Evolutionary conservation across 306 rosid genomes (phyloP).

Genomic region (Dryas octopetala): DNA sequence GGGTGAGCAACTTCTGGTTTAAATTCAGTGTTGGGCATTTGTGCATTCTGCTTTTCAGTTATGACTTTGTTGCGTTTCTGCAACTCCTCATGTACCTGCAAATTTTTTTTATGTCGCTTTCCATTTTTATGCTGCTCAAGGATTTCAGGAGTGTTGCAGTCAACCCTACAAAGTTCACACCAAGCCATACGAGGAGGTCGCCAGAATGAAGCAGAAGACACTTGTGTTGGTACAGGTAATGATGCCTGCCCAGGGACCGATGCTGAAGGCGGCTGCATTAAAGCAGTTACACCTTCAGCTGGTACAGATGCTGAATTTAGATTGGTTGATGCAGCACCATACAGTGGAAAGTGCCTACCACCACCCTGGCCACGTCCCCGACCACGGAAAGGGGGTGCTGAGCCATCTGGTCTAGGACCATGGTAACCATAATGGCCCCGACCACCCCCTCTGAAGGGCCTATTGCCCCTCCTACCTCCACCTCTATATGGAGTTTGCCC

Average conservation of each 20-base stretch:
- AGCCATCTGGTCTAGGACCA: slow-evolving; percentile 33
- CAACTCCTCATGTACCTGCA: slow-evolving; percentile 58
- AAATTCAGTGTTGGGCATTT: slow-evolving; percentile 45
- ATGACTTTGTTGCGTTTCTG: slow-evolving; percentile 55
- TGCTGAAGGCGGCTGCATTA: slow-evolving; percentile 42
- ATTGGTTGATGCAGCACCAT: slow-evolving; percentile 48
- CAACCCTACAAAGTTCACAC: slow-evolving; percentile 87
- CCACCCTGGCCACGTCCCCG: slow-evolving; percentile 62
- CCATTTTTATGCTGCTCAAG: slow-evolving; percentile 81
- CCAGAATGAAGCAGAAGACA: slow-evolving; percentile 45
- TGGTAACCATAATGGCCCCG: slow-evolving; percentile 43
- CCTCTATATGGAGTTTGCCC: slow-evolving; percentile 66
- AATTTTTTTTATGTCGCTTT: slow-evolving; percentile 72
- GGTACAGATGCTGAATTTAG: slow-evolving; percentile 35
- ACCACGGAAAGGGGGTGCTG: slow-evolving; percentile 35
- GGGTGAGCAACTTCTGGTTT: slow-evolving; percentile 46
- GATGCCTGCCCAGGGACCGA: slow-evolving; percentile 37
- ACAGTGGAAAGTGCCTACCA: slow-evolving; percentile 52
- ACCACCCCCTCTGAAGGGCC: slow-evolving; percentile 68
- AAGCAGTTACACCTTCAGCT: slow-evolving; percentile 43
- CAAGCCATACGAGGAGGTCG: slow-evolving; percentile 44
- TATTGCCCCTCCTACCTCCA: slow-evolving; percentile 70
- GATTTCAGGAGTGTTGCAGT: slow-evolving; percentile 76
- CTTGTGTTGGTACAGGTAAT: slow-evolving; percentile 43
- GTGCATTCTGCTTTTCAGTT: slow-evolving; percentile 46